Percentiles rank a stretch among this genome's conserved stretches.
These are phyloP conservation scores for Mycena vulgaris DNA, from an alignment of 768 basidiomycete genomes.

Conservation along the genomic window DNA sequence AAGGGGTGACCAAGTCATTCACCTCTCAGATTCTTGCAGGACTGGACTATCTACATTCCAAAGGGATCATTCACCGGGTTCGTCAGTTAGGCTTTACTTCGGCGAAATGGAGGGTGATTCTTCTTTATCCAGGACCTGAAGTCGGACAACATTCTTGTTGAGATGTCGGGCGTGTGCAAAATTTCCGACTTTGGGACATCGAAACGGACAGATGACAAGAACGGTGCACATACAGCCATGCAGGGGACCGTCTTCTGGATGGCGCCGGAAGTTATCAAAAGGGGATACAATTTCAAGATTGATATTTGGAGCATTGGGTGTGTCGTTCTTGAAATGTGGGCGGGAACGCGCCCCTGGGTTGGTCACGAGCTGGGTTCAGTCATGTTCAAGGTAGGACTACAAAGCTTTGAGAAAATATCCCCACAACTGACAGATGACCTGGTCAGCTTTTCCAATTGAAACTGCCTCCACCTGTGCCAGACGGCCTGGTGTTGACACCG, in stretches of 20 bases:
- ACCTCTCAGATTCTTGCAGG: constrained; percentile 93
- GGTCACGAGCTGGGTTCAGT: constrained; percentile 92
- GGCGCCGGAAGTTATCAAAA: constrained; percentile 95
- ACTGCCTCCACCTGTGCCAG: constrained; percentile 90
- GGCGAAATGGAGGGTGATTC: too few species aligned
- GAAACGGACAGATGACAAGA: constrained; percentile 92
- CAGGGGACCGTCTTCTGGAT: constrained; percentile 99
- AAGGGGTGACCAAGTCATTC: constrained; percentile 93
- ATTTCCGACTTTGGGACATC: constrained; percentile 99
- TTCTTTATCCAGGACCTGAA: constrained; percentile 89
- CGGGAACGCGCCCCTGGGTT: constrained; percentile 95
- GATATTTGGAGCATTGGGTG: constrained; percentile 99
- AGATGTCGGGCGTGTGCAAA: constrained; percentile 93
- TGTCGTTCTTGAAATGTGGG: constrained; percentile 99
- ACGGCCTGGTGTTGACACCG: constrained; percentile 84
- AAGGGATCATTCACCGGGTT: constrained; percentile 94
- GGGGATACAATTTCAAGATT: constrained; percentile 96
- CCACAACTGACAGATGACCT: too few species aligned
- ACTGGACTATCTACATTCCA: constrained; percentile 92
- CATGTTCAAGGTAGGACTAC: constrained; percentile 86
- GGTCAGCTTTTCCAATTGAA: constrained; percentile 82
- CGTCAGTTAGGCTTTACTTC: constrained; percentile 40
- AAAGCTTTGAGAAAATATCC: too few species aligned
- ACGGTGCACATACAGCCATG: constrained; percentile 91
- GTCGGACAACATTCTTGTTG: constrained; percentile 98